These are phyloP conservation scores for Rhodotorula graminis DNA, from an alignment of 768 basidiomycete genomes.

Conservation along the genomic window DNA sequence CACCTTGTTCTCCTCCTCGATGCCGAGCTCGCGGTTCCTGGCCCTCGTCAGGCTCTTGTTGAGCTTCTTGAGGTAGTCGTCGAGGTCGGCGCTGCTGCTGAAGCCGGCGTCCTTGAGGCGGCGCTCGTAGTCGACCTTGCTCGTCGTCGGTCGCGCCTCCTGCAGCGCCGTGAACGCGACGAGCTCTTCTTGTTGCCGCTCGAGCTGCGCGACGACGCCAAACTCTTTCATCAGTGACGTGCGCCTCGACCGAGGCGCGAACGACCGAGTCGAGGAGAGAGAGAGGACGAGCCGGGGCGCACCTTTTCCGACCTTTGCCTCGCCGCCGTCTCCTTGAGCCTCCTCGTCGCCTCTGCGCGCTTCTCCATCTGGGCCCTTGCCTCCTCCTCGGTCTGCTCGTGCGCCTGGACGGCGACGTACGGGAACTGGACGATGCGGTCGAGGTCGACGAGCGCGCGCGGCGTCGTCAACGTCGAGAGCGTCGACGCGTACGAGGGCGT, in stretches of 20 bases:
- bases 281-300: slow-evolving; percentile 6
- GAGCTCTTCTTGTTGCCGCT: slow-evolving; percentile 71
- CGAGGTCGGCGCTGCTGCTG: slow-evolving; percentile 55
- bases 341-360: slow-evolving; percentile 75
- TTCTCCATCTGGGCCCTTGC: slow-evolving; percentile 69
- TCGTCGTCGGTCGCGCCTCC: slow-evolving; percentile 59
- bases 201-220: slow-evolving; percentile 51
- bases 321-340: slow-evolving; percentile 85
- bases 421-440: slow-evolving; percentile 86
- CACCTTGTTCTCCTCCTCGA: slow-evolving; percentile 56
- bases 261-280: not conserved
- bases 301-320: slow-evolving; percentile 83
- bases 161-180: slow-evolving; percentile 61
- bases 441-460: slow-evolving; percentile 58
- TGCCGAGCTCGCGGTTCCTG: slow-evolving; percentile 71
- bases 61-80: slow-evolving; percentile 78
- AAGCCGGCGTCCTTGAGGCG: slow-evolving; percentile 60
- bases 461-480: slow-evolving; percentile 59
- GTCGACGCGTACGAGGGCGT: slow-evolving; percentile 62
- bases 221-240: not conserved
- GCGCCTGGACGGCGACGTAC: slow-evolving; percentile 52
- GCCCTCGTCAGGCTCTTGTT: slow-evolving; percentile 70
- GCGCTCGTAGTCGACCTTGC: slow-evolving; percentile 61
- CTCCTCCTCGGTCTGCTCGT: slow-evolving; percentile 85
- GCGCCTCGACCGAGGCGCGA: not conserved